A percentile compares a stretch with the other conserved stretches of the same genome.
Evolutionary conservation across 2,329 filamentous ascomycete genomes (phyloP).

Genomic region (Paecilomyces sp.): DNA sequence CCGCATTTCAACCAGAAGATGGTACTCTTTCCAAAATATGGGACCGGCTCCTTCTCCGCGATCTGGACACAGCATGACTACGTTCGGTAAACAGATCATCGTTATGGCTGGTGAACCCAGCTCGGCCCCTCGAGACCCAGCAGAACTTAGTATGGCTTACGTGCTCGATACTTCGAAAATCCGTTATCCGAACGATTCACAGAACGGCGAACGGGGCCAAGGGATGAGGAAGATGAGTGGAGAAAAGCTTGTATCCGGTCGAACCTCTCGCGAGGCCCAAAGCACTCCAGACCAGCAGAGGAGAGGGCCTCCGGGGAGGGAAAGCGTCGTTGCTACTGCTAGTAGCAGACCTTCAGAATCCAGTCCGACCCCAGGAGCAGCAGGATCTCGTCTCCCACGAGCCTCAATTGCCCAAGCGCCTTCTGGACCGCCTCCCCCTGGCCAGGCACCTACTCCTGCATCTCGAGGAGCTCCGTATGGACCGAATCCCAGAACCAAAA

Average conservation of each 20-base stretch:
- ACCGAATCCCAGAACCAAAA: constrained; percentile 39
- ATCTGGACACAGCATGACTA: constrained; percentile 96
- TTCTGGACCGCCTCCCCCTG: constrained; percentile 57
- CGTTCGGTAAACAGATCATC: constrained; percentile 84
- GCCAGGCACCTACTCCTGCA: constrained; percentile 56
- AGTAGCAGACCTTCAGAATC: constrained; percentile 19
- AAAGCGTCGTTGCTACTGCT: constrained; percentile 30
- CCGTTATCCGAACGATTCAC: constrained; percentile 76
- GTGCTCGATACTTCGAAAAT: constrained; percentile 94
- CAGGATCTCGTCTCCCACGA: constrained; percentile 53
- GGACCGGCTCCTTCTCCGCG: constrained; percentile 87
- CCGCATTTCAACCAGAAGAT: constrained; percentile 72
- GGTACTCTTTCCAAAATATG: constrained; percentile 99
- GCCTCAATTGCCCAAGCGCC: constrained; percentile 54
- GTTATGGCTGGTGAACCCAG: constrained; percentile 93
- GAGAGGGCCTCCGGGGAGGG: constrained; percentile 35
- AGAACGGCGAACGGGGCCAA: constrained; percentile 32
- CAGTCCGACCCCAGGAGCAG: constrained; percentile 28
- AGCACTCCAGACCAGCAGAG: constrained; percentile 28
- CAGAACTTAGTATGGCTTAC: constrained; percentile 83
- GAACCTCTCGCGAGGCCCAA: constrained; percentile 38
- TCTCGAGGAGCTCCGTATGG: constrained; percentile 36
- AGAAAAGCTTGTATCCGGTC: constrained; percentile 36
- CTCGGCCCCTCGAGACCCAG: constrained; percentile 69
- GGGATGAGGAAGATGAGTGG: constrained; percentile 36